A percentile compares a stretch with the other conserved stretches of the same genome.
These are phyloP conservation scores for Pythium sp. DNA, from an alignment of 352 stramenopile species.

Conservation along the genomic window DNA sequence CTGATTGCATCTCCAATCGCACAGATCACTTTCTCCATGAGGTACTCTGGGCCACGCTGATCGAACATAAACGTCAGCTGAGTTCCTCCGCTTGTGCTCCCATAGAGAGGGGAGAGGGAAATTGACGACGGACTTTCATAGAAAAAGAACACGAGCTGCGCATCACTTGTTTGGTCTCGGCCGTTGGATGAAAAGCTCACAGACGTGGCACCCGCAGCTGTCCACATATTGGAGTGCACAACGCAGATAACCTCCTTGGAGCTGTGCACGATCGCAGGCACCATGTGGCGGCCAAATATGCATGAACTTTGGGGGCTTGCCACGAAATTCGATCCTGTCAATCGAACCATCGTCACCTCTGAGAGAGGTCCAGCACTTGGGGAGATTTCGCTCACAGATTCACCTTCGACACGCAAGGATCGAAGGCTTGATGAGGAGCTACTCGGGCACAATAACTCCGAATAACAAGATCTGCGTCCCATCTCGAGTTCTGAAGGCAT, in stretches of 20 bases:
- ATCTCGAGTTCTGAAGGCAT: not conserved
- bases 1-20: slow-evolving; percentile 24
- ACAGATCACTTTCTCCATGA: slow-evolving; percentile 16
- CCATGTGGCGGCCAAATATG: slow-evolving; percentile 21
- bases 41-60: slow-evolving; percentile 4
- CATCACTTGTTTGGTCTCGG: slow-evolving; percentile 28
- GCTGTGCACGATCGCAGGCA: slow-evolving; percentile 34
- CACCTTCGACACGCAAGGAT: slow-evolving; percentile 32
- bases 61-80: slow-evolving; percentile 25
- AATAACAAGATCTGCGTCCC: not conserved
- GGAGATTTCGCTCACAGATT: slow-evolving; percentile 27
- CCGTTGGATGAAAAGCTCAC: slow-evolving; percentile 39
- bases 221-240: slow-evolving; percentile 23
- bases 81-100: slow-evolving; percentile 26
- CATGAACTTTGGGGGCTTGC: slow-evolving; percentile 25
- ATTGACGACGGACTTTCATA: slow-evolving; percentile 22
- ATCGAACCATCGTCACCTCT: slow-evolving; percentile 25
- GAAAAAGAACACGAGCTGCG: slow-evolving; percentile 25
- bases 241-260: slow-evolving; percentile 31
- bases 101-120: slow-evolving; percentile 10
- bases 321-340: slow-evolving; percentile 30
- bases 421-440: slow-evolving; percentile 8
- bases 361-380: slow-evolving; percentile 26
- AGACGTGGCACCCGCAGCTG: not conserved
- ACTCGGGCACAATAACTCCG: not conserved